Percentiles rank a stretch among this genome's conserved stretches.
Evolutionary conservation across 2,329 filamentous ascomycete genomes (phyloP).

Genomic region (Claviceps humidiphila): DNA sequence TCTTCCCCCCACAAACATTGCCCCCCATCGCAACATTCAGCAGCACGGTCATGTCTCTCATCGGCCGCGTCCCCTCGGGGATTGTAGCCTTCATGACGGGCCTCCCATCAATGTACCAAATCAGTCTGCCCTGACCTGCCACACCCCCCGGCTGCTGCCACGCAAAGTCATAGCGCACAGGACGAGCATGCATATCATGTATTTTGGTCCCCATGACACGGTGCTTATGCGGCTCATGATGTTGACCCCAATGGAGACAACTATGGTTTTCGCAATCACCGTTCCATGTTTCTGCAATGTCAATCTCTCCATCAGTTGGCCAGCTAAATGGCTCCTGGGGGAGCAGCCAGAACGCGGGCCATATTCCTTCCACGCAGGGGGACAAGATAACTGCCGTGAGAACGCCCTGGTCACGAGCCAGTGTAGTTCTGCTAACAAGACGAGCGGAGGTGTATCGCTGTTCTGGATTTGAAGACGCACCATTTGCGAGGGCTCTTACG

Average conservation of each 20-base stretch:
- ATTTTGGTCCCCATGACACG: constrained; percentile 38
- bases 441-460: constrained; percentile 41
- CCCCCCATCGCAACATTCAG: constrained; percentile 52
- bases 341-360: constrained; percentile 50
- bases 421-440: constrained; percentile 37
- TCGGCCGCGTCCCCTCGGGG: constrained; percentile 36
- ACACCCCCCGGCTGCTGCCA: constrained; percentile 36
- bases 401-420: constrained; percentile 37
- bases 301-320: constrained; percentile 46
- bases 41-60: constrained; percentile 42
- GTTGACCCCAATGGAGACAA: constrained; percentile 46
- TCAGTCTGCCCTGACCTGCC: constrained; percentile 30
- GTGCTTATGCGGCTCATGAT: constrained; percentile 43
- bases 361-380: constrained; percentile 42
- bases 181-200: constrained; percentile 30
- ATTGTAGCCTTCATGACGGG: constrained; percentile 44
- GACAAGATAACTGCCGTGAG: constrained; percentile 36
- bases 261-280: constrained; percentile 40
- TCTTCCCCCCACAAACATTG: constrained; percentile 39
- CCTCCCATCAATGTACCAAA: constrained; percentile 47
- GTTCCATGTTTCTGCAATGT: constrained; percentile 51
- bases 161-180: constrained; percentile 40
- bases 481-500: constrained; percentile 34
- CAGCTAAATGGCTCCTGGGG: constrained; percentile 44
- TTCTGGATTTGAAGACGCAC: constrained; percentile 18